A percentile compares a stretch with the other conserved stretches of the same genome.
Evolutionary conservation across 805 yeast species (phyloP).

Genomic region (Saturnispora serradocipensis): DNA sequence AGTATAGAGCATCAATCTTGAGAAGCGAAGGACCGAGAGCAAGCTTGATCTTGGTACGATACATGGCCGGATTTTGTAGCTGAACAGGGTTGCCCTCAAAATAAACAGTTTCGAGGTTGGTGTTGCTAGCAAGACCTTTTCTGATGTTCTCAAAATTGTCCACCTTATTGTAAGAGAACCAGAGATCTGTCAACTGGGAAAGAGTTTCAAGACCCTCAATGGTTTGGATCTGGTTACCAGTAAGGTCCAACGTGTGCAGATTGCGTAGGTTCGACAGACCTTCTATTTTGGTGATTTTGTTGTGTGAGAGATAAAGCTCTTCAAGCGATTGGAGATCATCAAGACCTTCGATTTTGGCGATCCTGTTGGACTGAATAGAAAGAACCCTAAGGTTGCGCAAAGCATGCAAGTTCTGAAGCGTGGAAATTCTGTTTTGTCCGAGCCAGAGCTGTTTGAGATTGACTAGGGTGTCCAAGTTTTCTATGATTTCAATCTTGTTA

Average conservation of each 20-base stretch:
- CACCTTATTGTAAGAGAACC: slow-evolving; percentile 81
- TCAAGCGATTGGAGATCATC: slow-evolving; percentile 63
- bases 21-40: slow-evolving; percentile 59
- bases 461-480: slow-evolving; percentile 44
- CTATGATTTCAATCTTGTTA: slow-evolving; percentile 56
- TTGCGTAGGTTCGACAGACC: slow-evolving; percentile 64
- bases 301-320: slow-evolving; percentile 83
- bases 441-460: slow-evolving; percentile 77
- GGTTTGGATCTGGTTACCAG: slow-evolving; percentile 58
- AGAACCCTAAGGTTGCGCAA: slow-evolving; percentile 60
- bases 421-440: slow-evolving; percentile 73
- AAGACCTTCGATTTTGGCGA: slow-evolving; percentile 73
- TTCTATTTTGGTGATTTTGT: slow-evolving; percentile 66
- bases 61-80: slow-evolving; percentile 59
- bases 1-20: slow-evolving; percentile 87
- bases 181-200: slow-evolving; percentile 70
- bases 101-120: slow-evolving; percentile 75
- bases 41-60: slow-evolving; percentile 73
- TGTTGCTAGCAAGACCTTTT: slow-evolving; percentile 51
- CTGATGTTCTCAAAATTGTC: slow-evolving; percentile 62
- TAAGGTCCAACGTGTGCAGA: slow-evolving; percentile 68
- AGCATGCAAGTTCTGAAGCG: slow-evolving; percentile 50
- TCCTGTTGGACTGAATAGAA: slow-evolving; percentile 80
- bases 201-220: slow-evolving; percentile 62
- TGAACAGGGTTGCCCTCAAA: slow-evolving; percentile 93